Evolutionary conservation across 352 stramenopile genomes (phyloP).

Genomic region (Blastocystis sp.): DNA sequence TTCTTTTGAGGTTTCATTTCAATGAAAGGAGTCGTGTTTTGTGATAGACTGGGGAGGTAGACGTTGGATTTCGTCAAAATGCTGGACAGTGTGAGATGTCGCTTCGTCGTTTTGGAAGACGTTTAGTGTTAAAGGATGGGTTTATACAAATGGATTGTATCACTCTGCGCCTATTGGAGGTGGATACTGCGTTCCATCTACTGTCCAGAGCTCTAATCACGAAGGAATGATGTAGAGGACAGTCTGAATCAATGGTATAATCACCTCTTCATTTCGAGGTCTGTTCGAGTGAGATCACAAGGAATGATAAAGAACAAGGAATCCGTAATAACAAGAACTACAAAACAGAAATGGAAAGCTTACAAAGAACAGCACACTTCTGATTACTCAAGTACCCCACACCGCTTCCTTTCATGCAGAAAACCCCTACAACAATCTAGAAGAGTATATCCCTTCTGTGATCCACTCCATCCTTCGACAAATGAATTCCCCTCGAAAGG

Average conservation of each 20-base stretch:
- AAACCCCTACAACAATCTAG: no score
- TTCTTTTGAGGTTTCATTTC: no score
- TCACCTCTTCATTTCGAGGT: conserved; percentile 48
- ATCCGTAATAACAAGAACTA: neutral
- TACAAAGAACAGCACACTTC: neutral
- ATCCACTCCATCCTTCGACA: neutral
- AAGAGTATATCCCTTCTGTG: no score
- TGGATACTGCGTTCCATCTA: conserved; percentile 28
- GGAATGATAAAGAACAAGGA: conserved; percentile 5
- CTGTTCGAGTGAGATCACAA: conserved; percentile 38
- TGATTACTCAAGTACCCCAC: no score
- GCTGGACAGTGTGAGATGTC: no score
- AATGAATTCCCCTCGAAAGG: neutral
- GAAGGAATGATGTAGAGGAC: conserved; percentile 54
- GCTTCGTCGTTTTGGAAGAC: no score
- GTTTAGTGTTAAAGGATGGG: conserved; percentile 29
- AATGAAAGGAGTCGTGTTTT: no score
- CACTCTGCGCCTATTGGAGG: conserved; percentile 25
- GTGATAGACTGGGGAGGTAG: conserved; percentile 30
- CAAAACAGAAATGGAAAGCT: neutral
- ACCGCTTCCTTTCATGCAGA: no score
- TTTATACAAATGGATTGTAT: conserved; percentile 64
- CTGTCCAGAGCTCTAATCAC: conserved; percentile 49
- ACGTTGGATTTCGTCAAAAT: conserved; percentile 17
- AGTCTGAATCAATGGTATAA: conserved; percentile 60